Conservation (phyloP, 768 basidiomycete species). For the Solioccasus polychromus region DNA sequence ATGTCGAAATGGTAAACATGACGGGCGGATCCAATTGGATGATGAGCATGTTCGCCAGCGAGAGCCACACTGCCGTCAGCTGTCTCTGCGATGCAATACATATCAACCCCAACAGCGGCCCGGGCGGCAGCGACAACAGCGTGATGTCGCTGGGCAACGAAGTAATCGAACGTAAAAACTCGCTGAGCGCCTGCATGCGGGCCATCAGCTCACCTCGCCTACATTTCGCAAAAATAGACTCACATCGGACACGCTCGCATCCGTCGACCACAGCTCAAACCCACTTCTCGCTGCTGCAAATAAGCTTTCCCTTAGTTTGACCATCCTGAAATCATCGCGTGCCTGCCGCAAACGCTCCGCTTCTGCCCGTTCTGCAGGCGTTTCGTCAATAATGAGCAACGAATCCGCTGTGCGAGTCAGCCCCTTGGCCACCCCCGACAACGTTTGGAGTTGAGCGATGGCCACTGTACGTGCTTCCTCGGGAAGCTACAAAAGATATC, state of each 20-base stretch:
- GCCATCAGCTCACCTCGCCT: constrained; percentile 3
- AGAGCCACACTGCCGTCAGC: constrained; percentile 81
- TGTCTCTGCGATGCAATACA: constrained; percentile 70
- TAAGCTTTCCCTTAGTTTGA: constrained; percentile 64
- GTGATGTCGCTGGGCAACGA: constrained; percentile 75
- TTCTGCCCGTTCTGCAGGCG: constrained; percentile 51
- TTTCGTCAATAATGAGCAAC: constrained; percentile 54
- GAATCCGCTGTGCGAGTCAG: constrained; percentile 76
- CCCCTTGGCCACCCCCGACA: constrained; percentile 85
- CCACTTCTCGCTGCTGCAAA: constrained; percentile 56
- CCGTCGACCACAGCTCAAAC: constrained; percentile 75
- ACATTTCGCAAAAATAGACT: constrained; percentile 30
- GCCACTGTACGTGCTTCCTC: constrained; percentile 67
- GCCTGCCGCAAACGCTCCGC: constrained; percentile 54
- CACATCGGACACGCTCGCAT: constrained; percentile 76
- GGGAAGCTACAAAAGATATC: constrained; percentile 46
- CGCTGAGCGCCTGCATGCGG: constrained; percentile 62
- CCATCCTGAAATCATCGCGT: constrained; percentile 60
- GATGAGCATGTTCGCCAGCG: constrained; percentile 75
- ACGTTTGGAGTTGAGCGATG: constrained; percentile 72
- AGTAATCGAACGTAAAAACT: constrained; percentile 84
- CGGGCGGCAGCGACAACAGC: constrained; percentile 75
- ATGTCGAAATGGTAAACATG: constrained; percentile 35
- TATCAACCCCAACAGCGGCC: constrained; percentile 76
- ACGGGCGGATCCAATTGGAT: constrained; percentile 78